Conservation (phyloP, 306 rosid species). For the Malus sieversii region DNA sequence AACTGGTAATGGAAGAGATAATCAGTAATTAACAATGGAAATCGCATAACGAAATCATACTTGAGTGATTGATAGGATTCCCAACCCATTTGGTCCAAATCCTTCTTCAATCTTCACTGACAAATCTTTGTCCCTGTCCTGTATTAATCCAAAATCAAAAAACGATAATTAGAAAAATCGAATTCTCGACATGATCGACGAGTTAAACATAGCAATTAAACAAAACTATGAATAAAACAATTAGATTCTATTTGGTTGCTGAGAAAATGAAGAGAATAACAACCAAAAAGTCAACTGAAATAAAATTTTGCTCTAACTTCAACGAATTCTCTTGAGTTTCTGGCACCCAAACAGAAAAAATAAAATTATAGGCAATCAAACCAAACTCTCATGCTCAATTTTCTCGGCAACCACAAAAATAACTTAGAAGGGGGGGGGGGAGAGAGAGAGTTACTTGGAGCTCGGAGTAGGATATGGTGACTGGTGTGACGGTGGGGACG, state of each 20-base stretch:
- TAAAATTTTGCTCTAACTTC: neutral
- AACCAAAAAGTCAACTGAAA: neutral
- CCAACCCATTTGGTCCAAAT: conserved; percentile 70
- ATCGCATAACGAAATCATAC: conserved; percentile 28
- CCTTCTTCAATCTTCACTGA: conserved; percentile 75
- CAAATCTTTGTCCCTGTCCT: conserved; percentile 66
- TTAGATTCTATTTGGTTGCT: neutral
- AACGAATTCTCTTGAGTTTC: neutral
- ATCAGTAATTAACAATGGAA: neutral
- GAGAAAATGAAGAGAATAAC: neutral
- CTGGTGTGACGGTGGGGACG: conserved; percentile 43
- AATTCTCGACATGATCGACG: neutral
- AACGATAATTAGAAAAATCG: neutral
- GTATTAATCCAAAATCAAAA: conserved; percentile 9
- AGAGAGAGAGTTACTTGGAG: conserved; percentile 40
- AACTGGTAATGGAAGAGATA: neutral
- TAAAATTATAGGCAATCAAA: neutral
- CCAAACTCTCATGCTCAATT: neutral
- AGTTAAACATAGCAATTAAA: neutral
- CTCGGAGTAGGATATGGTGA: conserved; percentile 59
- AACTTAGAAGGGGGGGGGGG: neutral
- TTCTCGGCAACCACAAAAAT: neutral
- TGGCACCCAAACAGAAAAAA: neutral
- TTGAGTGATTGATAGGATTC: conserved; percentile 65
- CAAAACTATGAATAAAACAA: neutral